These are phyloP conservation scores for Citrus sinensis DNA, from an alignment of 345 rosid genomes.

Conservation along the genomic window DVS_A1.0 CM039165.1:37958501-37959000, in stretches of 20 bases:
- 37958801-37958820: constrained; percentile 66
- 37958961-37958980: constrained; percentile 21
- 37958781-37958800: constrained; percentile 44
- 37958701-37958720: too few relatives aligned
- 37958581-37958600: not conserved
- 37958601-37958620: not conserved
- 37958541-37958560: constrained; percentile 18
- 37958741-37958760: constrained; percentile 42
- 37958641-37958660: not conserved
- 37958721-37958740: constrained; percentile 17
- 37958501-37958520: constrained; percentile 15
- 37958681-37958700: not conserved
- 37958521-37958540: not conserved
- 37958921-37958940: constrained; percentile 57
- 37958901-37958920: constrained; percentile 34
- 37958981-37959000: constrained; percentile 86
- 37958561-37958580: constrained; percentile 2
- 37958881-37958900: constrained; percentile 57
- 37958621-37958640: too few relatives aligned
- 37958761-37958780: constrained; percentile 59
- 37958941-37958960: constrained; percentile 32
- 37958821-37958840: constrained; percentile 33
- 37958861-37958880: constrained; percentile 22
- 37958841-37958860: constrained; percentile 5
- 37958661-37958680: not conserved